Percentiles rank a stretch among this genome's conserved stretches.
Conservation (phyloP, 2,329 filamentous ascomycete genomes). For the Pseudogymnoascus sp. region DNA sequence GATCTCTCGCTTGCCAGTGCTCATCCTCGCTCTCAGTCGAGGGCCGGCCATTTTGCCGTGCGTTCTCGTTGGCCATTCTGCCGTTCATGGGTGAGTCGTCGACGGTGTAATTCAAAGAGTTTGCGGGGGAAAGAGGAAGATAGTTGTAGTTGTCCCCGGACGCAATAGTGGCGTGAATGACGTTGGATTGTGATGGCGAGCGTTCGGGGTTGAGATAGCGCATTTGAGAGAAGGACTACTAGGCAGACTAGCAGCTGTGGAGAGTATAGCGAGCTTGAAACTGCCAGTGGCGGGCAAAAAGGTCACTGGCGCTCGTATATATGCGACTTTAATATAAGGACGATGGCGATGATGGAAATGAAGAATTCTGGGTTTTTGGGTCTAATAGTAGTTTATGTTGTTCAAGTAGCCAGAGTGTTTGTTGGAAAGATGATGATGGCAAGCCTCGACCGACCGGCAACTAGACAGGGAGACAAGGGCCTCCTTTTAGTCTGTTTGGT, state of each 20-base stretch:
- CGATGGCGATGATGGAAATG: not conserved
- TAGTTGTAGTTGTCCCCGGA: not conserved
- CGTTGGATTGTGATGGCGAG: not conserved
- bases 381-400: not conserved
- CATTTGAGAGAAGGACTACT: slow-evolving; percentile 1
- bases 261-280: not conserved
- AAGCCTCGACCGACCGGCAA: not conserved
- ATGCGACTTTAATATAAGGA: not conserved
- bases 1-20: not conserved
- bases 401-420: not conserved
- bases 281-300: not conserved
- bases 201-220: not conserved
- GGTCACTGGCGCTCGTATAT: not conserved
- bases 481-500: not conserved
- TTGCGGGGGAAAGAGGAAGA: not conserved
- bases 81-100: not conserved
- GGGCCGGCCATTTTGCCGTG: not conserved
- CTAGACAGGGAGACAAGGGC: not conserved
- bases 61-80: not conserved
- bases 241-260: not conserved
- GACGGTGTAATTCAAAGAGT: not conserved
- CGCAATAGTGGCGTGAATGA: not conserved
- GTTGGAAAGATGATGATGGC: not conserved
- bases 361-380: not conserved
- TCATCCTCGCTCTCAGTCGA: not conserved